Evolutionary conservation across 2,329 filamentous ascomycete species (phyloP), one percentile per base, ranked within the genome.

Genomic region (Cladosporium phlei): DNA sequence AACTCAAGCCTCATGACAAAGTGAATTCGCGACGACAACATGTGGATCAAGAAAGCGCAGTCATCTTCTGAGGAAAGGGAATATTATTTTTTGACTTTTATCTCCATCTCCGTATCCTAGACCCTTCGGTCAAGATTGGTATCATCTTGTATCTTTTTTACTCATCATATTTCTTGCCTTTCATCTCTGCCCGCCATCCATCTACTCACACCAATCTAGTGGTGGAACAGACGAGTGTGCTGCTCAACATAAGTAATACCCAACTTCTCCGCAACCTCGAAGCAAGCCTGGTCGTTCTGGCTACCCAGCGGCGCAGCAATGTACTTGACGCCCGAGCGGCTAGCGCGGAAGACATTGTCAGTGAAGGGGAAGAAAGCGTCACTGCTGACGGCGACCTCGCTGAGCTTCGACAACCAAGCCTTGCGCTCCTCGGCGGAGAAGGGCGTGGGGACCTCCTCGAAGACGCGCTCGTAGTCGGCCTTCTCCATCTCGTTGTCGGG

Each of bases 301-400:
- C 85, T 95, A 48, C 93, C 93, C 40, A 81, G 86, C 8, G 93
- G 93, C 29, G 91, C 91, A 46, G 93, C 91, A 61, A 97, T 88
- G 74, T 95, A 98, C 75, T 95, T 97, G 64, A 82, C 89, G 39
- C 93, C 93, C 17, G 88, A 95, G 60, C 88, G 80, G 52, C 81
- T 82, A 42, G 89, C 87, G 56, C 93, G 83, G 80, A 94, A 96
- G 55, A 98, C 86, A 62, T 98, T 98, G 76, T 98, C 93, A 62
- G 88, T 88, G 72, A 98, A 98, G 57, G 93, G 93, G 81, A 98
- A 98, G 71, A 98, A 98, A 55, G 93, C 93, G 68, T 98, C 93
- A 55, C 88, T 95, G 44, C 88, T 95, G 46, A 95, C 80, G 46
- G 85, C 88, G 24, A 98, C 93, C 44, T 86, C 78, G 52, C 75